Evolutionary conservation across 2,329 filamentous ascomycete genomes (phyloP).

Genomic region (Talaromyces sp.): DNA sequence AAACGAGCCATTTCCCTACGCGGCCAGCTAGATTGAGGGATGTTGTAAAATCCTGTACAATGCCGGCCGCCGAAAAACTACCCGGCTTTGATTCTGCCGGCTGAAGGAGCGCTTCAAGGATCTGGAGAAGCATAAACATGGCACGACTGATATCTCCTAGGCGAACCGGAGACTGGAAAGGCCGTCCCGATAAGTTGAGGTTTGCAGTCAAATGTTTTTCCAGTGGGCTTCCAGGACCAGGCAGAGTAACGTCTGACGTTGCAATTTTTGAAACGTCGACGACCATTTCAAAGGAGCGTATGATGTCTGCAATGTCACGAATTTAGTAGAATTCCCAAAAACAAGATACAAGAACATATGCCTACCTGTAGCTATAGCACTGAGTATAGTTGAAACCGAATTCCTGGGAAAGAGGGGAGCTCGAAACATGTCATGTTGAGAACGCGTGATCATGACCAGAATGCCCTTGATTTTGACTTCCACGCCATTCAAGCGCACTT

Average conservation of each 20-base stretch:
- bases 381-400: constrained; percentile 35
- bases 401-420: constrained; percentile 29
- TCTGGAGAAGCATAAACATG: constrained; percentile 27
- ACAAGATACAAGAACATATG: constrained; percentile 19
- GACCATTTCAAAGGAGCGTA: constrained; percentile 42
- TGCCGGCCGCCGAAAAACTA: constrained; percentile 25
- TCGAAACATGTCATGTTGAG: constrained; percentile 36
- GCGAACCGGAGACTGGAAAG: constrained; percentile 28
- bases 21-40: constrained; percentile 35
- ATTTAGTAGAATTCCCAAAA: background rate
- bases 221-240: constrained; percentile 28
- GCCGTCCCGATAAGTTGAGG: constrained; percentile 32
- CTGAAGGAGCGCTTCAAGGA: constrained; percentile 34
- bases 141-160: constrained; percentile 33
- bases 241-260: constrained; percentile 27
- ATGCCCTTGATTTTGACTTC: constrained; percentile 40
- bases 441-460: constrained; percentile 34
- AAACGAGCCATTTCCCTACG: constrained; percentile 32
- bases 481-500: constrained; percentile 42
- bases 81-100: constrained; percentile 19
- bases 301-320: constrained; percentile 42
- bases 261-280: constrained; percentile 23
- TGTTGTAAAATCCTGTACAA: constrained; percentile 37
- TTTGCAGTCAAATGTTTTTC: constrained; percentile 31
- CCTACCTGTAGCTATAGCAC: constrained; percentile 40